Evolutionary conservation across 768 basidiomycete genomes (phyloP).

Genomic region (Tricholoma saponaceum): DNA sequence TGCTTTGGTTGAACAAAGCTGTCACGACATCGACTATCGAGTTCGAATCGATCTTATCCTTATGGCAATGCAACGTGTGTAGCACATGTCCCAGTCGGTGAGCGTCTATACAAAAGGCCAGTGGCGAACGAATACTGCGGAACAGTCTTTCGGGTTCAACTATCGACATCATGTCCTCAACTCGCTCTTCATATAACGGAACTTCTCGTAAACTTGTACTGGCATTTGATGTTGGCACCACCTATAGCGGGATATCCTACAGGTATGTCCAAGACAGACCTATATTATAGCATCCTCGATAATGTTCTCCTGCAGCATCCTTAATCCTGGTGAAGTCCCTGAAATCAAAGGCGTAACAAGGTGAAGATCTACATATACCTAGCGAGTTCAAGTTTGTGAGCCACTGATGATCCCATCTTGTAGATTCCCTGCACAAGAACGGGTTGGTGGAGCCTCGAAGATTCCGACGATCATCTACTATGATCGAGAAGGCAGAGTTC

Average conservation of each 20-base stretch:
- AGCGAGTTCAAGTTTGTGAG: neutral
- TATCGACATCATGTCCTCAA: conserved; percentile 3
- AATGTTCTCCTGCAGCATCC: conserved; percentile 18
- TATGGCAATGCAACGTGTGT: conserved; percentile 6
- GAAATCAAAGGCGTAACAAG: conserved; percentile 39
- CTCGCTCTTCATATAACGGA: conserved; percentile 35
- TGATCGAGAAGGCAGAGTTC: conserved; percentile 30
- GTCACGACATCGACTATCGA: neutral
- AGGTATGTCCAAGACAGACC: conserved; percentile 11
- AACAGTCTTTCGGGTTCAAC: neutral
- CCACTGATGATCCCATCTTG: neutral
- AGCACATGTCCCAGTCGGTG: conserved; percentile 1
- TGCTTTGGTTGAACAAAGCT: neutral
- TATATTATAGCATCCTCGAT: neutral
- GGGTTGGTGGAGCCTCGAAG: conserved; percentile 39
- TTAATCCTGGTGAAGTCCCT: conserved; percentile 30
- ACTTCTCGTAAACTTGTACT: conserved; percentile 37
- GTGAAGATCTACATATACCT: conserved; percentile 14
- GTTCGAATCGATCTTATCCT: conserved; percentile 5
- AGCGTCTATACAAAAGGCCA: neutral
- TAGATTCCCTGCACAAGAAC: conserved; percentile 46
- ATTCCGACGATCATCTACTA: conserved; percentile 47
- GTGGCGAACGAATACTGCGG: neutral
- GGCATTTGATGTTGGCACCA: conserved; percentile 51
- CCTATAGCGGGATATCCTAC: conserved; percentile 47